Evolutionary conservation across 1,284 basidiomycete genomes (phyloP), one percentile per base, ranked within the genome.

Genomic region (Leccinum olivaceoglutinosum): DNA sequence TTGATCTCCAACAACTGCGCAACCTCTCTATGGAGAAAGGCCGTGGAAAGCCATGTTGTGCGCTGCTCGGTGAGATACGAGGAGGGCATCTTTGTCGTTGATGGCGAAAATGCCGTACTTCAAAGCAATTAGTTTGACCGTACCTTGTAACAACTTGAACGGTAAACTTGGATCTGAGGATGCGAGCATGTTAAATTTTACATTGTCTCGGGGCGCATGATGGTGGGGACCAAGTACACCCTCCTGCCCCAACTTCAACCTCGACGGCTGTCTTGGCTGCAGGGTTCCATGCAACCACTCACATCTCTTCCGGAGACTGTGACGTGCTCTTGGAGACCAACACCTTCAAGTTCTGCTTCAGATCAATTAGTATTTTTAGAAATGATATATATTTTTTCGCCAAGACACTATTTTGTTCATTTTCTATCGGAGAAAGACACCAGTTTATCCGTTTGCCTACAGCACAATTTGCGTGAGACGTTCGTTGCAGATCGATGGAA

Each of bases 341-440:
- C 81, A 60, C 92, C 96, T 29, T 29, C 25, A 29, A 29, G 25
- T 78, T 99, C 97, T 58, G 97, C 97, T 68, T 94, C 94, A 63
- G 88, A 86, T 67, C 97, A 92, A 76, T 99, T 97, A 99, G 75
- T 32, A 32, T 32, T 32, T 32, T 32, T 32, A 32, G 32, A 32
- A 32, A 99, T 94, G 49, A 97, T 99, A 79, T 98, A 97, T 56
- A 97, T 96, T 82, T 98, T 93, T 77, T 94, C 94, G 44, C 90
- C 88, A 29, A 29, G 25, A 29, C 25, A 29, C 25, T 14, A 99
- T 85, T 76, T 94, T 95, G 82, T 96, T 98, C 78, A 95, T 89
- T 77, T 99, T 97, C 97, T 97, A 99, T 61, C 96, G 90, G 55
- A 99, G 72, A 99, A 99, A 4, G 86, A 63, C 97, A 88, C 97